phyloP scores from a whole-genome alignment of 306 rosid genomes.

The Alnus glutinosa region DNA sequence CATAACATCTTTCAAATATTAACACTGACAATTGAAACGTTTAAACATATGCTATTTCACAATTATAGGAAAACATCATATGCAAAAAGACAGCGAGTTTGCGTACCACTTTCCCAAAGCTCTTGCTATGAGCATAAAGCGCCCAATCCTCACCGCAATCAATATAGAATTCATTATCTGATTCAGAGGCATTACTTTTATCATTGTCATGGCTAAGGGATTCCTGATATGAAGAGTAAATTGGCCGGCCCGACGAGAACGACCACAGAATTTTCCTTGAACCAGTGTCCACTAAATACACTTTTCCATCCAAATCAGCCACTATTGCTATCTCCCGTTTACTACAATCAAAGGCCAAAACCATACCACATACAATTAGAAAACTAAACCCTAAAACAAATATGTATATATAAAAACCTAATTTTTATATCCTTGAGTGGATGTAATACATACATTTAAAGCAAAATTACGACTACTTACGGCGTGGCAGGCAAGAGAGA shows the following conservation, averaged over 20 bases:
- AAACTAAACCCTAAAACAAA: background rate
- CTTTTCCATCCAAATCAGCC: slow-evolving; percentile 62
- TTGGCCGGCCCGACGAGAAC: slow-evolving; percentile 59
- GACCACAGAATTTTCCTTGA: slow-evolving; percentile 60
- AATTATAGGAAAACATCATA: slow-evolving; percentile 4
- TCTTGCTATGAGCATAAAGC: slow-evolving; percentile 48
- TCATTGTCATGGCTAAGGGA: slow-evolving; percentile 21
- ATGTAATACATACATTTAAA: background rate
- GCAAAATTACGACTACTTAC: slow-evolving; percentile 12
- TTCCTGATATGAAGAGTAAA: slow-evolving; percentile 59
- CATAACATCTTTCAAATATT: background rate
- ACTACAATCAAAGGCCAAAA: background rate
- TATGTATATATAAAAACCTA: background rate
- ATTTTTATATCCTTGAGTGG: background rate
- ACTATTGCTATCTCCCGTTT: slow-evolving; percentile 29
- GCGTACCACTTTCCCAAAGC: slow-evolving; percentile 61
- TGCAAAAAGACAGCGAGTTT: background rate
- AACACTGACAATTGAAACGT: background rate
- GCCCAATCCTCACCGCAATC: slow-evolving; percentile 83
- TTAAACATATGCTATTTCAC: background rate
- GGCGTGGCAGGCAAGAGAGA: slow-evolving; percentile 29
- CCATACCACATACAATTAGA: background rate
- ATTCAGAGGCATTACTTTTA: slow-evolving; percentile 40
- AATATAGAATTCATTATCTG: slow-evolving; percentile 32
- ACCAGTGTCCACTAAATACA: slow-evolving; percentile 53